Evolutionary conservation across 306 rosid genomes (phyloP), one percentile per base, ranked within the genome.

Genomic region (Casuarina glauca): DNA sequence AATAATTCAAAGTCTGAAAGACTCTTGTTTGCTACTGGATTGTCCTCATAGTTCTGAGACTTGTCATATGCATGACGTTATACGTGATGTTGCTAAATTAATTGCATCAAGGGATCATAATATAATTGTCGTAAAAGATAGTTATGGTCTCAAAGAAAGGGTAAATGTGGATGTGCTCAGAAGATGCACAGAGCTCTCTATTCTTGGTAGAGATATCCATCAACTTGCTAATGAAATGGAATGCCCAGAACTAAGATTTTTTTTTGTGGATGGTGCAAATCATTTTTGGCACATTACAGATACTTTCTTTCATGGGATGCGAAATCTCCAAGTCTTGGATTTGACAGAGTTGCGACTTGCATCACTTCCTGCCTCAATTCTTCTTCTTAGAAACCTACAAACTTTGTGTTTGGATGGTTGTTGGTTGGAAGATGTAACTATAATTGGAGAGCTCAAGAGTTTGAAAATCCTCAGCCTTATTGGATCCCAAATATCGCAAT

Each of bases 1-100:
- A 3, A 39, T 80, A 55, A 15, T 80, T 12, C 2, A 3, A 0
- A 20, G 9, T 5, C 64, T 86, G 19, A 72, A 60, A 12, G 45
- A 4, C 20, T 12, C 43, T 9, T 26, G 12, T 32, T 12, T 80
- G 9, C 42, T 80, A 36, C n/a, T 66, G 8, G 73, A 79, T 1
- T 10, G n/a, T 2, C 48, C 1, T 9, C 0, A 5, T 20, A 13
- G 8, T 0, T 12, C 2, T 19, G 16, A 10, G 0, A 0, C 0
- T 0, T 3, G 75, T 0, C 9, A 50, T 7, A 50, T 81, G 80
- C 85, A 74, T 48, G n/a, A n/a, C n/a, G n/a, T n/a, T n/a, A n/a
- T n/a, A n/a, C n/a, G n/a, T n/a, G n/a, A n/a, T n/a, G n/a, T n/a
- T 2, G 84, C 80, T 17, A 38, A 53, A 17, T 51, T 15, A 6